Evolutionary conservation across 2,329 filamentous ascomycete species (phyloP).

Genomic region (Ramichloridium luteum): DNA sequence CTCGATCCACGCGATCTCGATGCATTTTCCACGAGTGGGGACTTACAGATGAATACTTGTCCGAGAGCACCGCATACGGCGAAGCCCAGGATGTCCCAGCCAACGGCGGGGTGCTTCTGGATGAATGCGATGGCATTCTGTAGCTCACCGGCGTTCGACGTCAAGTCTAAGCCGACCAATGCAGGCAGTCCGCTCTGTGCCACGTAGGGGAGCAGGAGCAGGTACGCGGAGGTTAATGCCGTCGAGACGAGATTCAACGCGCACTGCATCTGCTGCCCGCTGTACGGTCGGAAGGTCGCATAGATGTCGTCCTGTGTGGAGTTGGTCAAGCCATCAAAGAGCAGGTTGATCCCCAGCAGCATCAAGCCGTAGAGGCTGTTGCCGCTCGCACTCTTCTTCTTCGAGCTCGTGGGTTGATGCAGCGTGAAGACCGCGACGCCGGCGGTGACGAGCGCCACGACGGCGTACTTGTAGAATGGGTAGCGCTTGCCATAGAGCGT

Average conservation of each 20-base stretch:
- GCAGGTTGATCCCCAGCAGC: constrained; percentile 73
- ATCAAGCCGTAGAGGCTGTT: constrained; percentile 69
- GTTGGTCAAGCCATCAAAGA: constrained; percentile 94
- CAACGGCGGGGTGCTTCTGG: constrained; percentile 63
- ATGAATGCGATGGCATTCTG: constrained; percentile 70
- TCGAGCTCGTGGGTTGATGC: constrained; percentile 44
- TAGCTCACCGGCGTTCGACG: constrained; percentile 59
- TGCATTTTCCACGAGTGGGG: not conserved
- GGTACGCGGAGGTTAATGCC: constrained; percentile 60
- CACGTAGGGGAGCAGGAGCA: constrained; percentile 69
- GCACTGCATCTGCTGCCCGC: constrained; percentile 98
- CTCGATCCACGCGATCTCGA: not conserved
- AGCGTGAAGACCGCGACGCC: constrained; percentile 94
- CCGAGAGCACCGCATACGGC: constrained; percentile 81
- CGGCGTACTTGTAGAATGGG: constrained; percentile 90
- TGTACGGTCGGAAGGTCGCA: constrained; percentile 59
- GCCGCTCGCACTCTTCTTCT: constrained; percentile 28
- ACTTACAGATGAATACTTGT: constrained; percentile 77
- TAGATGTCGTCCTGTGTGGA: constrained; percentile 96
- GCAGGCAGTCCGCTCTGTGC: constrained; percentile 42
- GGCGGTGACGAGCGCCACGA: constrained; percentile 78
- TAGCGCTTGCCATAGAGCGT: constrained; percentile 81
- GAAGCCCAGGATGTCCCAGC: constrained; percentile 81
- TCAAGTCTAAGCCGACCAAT: constrained; percentile 29
- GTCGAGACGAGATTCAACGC: constrained; percentile 87